Conservation (phyloP, 139 green algal genomes). For the Chlamydomonas eustigma region DNA sequence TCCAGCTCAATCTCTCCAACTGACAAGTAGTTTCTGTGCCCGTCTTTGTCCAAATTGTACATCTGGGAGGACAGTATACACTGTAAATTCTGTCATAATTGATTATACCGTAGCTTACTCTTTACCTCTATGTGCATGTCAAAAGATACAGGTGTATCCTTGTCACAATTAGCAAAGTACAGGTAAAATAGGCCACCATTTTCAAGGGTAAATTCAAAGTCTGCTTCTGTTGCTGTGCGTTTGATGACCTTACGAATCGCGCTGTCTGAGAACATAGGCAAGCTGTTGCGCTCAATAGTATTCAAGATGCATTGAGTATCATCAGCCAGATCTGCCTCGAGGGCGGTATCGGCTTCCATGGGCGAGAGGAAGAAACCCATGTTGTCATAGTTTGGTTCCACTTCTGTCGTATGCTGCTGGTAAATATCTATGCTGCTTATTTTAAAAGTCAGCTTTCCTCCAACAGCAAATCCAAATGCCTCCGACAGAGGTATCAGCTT, state of each 20-base stretch:
- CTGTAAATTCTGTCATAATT: too few species aligned
- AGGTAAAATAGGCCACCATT: constrained; percentile 52
- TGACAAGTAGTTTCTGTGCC: constrained; percentile 80
- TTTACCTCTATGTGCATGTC: constrained; percentile 22
- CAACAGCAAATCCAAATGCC: constrained; percentile 60
- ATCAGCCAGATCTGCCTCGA: constrained; percentile 34
- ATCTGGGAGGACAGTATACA: constrained; percentile 31
- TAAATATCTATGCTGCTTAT: constrained; percentile 46
- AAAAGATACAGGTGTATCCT: constrained; percentile 66
- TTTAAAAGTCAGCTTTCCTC: constrained; percentile 48
- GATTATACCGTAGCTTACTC: not conserved
- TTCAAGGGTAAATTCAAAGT: constrained; percentile 31
- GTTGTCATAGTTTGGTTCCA: constrained; percentile 21
- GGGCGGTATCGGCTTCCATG: constrained; percentile 24
- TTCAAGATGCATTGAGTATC: constrained; percentile 37
- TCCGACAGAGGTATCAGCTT: constrained; percentile 56
- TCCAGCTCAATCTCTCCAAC: constrained; percentile 84
- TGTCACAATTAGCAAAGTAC: constrained; percentile 90
- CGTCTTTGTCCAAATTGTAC: constrained; percentile 65
- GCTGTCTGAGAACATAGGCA: constrained; percentile 46
- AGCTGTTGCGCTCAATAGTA: constrained; percentile 11
- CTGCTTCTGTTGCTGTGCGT: not conserved
- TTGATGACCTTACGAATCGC: constrained; percentile 23
- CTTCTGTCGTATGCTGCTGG: not conserved
- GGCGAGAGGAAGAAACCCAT: constrained; percentile 53